These are phyloP conservation scores for Trichosanthes cucumerina DNA, from an alignment of 306 rosid species.

Conservation along the genomic window DNA sequence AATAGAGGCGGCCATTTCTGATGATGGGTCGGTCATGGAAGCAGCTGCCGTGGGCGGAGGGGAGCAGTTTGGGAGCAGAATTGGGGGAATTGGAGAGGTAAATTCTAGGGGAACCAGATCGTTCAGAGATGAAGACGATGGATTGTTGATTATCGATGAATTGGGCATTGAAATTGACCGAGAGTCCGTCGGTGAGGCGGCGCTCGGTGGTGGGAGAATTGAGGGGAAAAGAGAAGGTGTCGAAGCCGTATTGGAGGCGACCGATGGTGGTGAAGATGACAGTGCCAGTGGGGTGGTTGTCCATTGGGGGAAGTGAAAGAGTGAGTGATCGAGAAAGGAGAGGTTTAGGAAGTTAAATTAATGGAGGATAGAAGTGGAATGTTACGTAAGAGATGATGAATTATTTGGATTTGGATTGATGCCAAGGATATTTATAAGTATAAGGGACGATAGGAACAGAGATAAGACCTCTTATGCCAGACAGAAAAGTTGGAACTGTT, in stretches of 20 bases:
- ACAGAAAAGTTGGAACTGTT: no score
- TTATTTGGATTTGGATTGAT: neutral
- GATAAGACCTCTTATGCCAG: no score
- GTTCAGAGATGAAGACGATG: slow-evolving; percentile 57
- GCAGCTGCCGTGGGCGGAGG: slow-evolving; percentile 25
- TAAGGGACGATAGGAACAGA: no score
- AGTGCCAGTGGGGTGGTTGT: slow-evolving; percentile 32
- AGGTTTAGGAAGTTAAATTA: neutral
- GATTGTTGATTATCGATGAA: slow-evolving; percentile 22
- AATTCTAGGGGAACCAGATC: slow-evolving; percentile 47
- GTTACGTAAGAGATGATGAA: neutral
- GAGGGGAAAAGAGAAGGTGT: slow-evolving; percentile 33
- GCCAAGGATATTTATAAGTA: no score
- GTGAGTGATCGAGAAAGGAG: neutral
- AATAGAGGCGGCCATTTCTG: slow-evolving; percentile 32
- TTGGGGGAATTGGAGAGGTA: slow-evolving; percentile 27
- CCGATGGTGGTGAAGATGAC: slow-evolving; percentile 53
- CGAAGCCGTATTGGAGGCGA: slow-evolving; percentile 60
- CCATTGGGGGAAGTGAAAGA: slow-evolving; percentile 8
- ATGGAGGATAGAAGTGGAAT: neutral
- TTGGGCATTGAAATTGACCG: slow-evolving; percentile 72
- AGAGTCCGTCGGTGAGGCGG: slow-evolving; percentile 57
- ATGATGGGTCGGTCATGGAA: slow-evolving; percentile 62
- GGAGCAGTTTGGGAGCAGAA: slow-evolving; percentile 16
- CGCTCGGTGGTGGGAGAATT: slow-evolving; percentile 16